Evolutionary conservation across 305 asterid genomes (phyloP).

Genomic region (Fraxinus sp.): DNA sequence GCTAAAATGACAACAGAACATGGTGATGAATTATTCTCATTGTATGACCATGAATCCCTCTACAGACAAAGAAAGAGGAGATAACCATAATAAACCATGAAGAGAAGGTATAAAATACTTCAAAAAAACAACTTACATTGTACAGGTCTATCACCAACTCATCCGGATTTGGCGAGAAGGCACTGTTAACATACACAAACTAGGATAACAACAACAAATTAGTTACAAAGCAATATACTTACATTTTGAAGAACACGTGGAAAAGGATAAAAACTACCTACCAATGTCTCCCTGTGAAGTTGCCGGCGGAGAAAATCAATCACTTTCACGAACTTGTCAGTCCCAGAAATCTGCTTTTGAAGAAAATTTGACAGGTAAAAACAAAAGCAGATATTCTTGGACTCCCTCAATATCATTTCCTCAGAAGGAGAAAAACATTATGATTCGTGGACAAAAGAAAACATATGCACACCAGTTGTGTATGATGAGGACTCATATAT

Average conservation of each 20-base stretch:
- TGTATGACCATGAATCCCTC: neutral
- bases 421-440: neutral
- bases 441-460: neutral
- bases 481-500: neutral
- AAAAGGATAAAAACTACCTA: constrained; percentile 21
- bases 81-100: neutral
- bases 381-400: neutral
- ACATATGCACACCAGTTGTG: neutral
- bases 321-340: constrained; percentile 80
- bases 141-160: constrained; percentile 64
- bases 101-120: neutral
- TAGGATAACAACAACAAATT: constrained; percentile 26
- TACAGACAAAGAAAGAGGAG: neutral
- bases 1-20: neutral
- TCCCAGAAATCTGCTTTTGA: constrained; percentile 66
- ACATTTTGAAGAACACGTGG: neutral
- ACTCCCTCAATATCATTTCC: neutral
- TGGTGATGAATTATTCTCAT: neutral
- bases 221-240: constrained; percentile 7
- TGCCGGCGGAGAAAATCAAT: constrained; percentile 93
- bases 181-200: constrained; percentile 96
- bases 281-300: constrained; percentile 91
- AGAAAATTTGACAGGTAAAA: neutral
- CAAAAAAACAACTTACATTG: constrained; percentile 45
- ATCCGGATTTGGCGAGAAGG: constrained; percentile 89